Base-by-base conservation (phyloP, 2,329 filamentous ascomycete genomes). In the Aspergillus tamarii region DNA sequence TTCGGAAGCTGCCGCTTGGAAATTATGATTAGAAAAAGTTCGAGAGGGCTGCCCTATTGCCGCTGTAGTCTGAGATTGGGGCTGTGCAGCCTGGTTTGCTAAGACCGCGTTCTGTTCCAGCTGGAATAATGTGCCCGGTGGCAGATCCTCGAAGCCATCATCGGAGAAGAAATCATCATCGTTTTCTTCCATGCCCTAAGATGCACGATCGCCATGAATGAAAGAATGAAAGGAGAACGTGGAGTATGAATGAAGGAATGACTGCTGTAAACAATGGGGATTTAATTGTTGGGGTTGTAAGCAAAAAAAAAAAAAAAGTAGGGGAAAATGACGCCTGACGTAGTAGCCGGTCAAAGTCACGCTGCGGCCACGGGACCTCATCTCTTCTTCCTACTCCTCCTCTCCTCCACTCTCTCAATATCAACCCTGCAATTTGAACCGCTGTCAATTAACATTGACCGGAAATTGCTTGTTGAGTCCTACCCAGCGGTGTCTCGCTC, bases 151-250 rank as follows among this genome's bases (percentile, higher is more conserved):
- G 69, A 82, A 78, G 65, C 76, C 77, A 65, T 82, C 79, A 67
- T 82, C 81, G 62, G 80, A 82, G 73, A 82, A 82, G 70, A 78
- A 78, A 63, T 81, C 80, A 73, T 82, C 79, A 70, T 81, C 80
- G 73, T 76, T 78, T 72, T 77, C 76, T 75, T 81, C 81, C 81
- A 82, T 82, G 72, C 78, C 79, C 78, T 74, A 61, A 28, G 59
- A 57, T 54, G 56, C 57, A 67, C 53, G 66, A 66, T 67, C 69
- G 76, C 76, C 77, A 79, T 78, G 53, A 62, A 63, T 59, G 41
- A 46, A 26, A 43, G 57, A 53, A 65, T 57, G 56, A 57, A 39
- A 26, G 23, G 45, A 6, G 21, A 48, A 26, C 6, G 12, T 26
- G 45, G 21, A 3, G 45, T 28, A 26, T 26, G 26, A 32, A n/a